These are phyloP conservation scores for Cercospora janseana DNA, from an alignment of 2,329 filamentous ascomycete species.

Conservation along the genomic window DNA sequence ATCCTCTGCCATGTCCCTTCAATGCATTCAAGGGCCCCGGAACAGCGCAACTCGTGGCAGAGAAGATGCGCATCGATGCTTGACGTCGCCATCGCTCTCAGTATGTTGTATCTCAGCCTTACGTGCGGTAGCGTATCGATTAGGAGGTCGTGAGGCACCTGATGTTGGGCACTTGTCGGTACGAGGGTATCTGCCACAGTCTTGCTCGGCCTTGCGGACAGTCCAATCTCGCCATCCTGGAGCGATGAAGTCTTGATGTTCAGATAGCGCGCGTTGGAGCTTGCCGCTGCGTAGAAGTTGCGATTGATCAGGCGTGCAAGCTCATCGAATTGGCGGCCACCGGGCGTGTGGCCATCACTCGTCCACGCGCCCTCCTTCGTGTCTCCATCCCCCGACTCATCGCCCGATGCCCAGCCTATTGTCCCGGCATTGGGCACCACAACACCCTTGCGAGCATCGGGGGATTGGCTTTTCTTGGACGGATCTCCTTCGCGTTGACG, in stretches of 20 bases:
- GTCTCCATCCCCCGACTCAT: not conserved
- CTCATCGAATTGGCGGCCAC: slow-evolving; percentile 30
- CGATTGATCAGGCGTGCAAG: slow-evolving; percentile 35
- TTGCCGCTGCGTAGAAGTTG: slow-evolving; percentile 32
- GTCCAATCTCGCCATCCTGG: slow-evolving; percentile 19
- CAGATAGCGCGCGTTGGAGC: slow-evolving; percentile 29
- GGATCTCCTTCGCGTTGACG: slow-evolving; percentile 33
- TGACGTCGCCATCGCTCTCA: slow-evolving; percentile 29
- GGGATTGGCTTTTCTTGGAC: slow-evolving; percentile 23
- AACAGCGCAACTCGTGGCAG: slow-evolving; percentile 26
- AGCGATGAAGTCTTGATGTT: slow-evolving; percentile 26
- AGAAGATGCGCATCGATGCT: slow-evolving; percentile 30
- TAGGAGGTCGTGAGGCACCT: slow-evolving; percentile 33
- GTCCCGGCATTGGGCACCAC: too few relatives aligned
- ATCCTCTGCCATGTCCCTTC: slow-evolving; percentile 29
- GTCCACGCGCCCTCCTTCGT: not conserved
- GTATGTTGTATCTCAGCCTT: slow-evolving; percentile 33
- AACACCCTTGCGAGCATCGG: slow-evolving; percentile 11
- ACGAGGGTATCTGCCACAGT: slow-evolving; percentile 25
- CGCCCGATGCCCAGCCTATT: slow-evolving; percentile 9
- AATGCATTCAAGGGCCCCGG: slow-evolving; percentile 30
- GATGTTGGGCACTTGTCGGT: slow-evolving; percentile 32
- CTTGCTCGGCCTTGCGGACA: slow-evolving; percentile 22
- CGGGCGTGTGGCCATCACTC: not conserved
- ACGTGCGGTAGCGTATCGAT: slow-evolving; percentile 34